Conservation (phyloP, 495 filamentous ascomycete genomes). For the Tuber umbilicatum region DNA sequence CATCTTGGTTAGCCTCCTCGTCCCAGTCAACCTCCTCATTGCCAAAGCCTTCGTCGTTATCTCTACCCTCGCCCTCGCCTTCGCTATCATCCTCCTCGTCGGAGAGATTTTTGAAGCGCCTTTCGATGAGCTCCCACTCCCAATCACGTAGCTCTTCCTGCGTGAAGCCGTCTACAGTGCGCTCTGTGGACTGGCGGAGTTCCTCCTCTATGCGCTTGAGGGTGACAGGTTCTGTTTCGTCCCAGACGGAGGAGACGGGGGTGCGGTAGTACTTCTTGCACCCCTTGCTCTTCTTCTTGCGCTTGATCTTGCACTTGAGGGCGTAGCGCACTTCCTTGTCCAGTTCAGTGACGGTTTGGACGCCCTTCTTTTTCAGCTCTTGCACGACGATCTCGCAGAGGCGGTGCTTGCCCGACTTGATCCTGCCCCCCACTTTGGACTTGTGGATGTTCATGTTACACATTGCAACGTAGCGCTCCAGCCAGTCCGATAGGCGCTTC, state of each 20-base stretch:
- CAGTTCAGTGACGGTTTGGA: slow-evolving; percentile 20
- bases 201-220: slow-evolving; percentile 12
- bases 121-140: background rate
- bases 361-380: slow-evolving; percentile 22
- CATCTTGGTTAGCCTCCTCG: too few species aligned
- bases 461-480: slow-evolving; percentile 35
- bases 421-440: slow-evolving; percentile 3
- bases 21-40: background rate
- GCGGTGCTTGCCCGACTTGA: slow-evolving; percentile 20
- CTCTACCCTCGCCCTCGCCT: background rate
- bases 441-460: slow-evolving; percentile 28
- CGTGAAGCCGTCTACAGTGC: background rate
- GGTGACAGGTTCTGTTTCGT: slow-evolving; percentile 18
- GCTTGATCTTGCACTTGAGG: slow-evolving; percentile 36
- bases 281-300: slow-evolving; percentile 7
- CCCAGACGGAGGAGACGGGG: slow-evolving; percentile 30
- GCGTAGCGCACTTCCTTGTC: slow-evolving; percentile 27
- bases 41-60: background rate
- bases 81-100: background rate
- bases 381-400: slow-evolving; percentile 29
- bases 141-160: background rate
- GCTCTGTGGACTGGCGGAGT: background rate
- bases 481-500: slow-evolving; percentile 26
- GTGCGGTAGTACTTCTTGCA: slow-evolving; percentile 26
- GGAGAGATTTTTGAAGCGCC: background rate